Evolutionary conservation across 768 basidiomycete species (phyloP).

Genomic region (Rhodotorula graminis): DNA sequence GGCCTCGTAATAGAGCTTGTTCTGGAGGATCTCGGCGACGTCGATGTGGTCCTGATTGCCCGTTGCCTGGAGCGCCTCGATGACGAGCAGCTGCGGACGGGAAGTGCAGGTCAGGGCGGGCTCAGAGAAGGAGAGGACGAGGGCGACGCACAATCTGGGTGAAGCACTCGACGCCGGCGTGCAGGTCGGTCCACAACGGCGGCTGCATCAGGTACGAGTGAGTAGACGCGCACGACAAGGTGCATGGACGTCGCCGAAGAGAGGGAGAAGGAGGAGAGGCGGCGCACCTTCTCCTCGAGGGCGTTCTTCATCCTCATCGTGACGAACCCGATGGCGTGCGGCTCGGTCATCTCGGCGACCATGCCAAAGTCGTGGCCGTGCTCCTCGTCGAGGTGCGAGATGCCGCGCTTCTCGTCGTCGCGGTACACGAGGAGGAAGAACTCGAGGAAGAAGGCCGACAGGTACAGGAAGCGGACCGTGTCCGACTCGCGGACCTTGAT

Average conservation of each 20-base stretch:
- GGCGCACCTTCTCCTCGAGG: slow-evolving; percentile 78
- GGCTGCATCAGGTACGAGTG: slow-evolving; percentile 55
- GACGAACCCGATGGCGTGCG: slow-evolving; percentile 84
- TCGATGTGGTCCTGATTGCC: slow-evolving; percentile 59
- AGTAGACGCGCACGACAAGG: too few relatives aligned
- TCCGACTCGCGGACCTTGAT: slow-evolving; percentile 92
- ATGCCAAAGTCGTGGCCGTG: slow-evolving; percentile 47
- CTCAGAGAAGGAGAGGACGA: neutral
- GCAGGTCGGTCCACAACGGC: slow-evolving; percentile 86
- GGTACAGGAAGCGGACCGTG: slow-evolving; percentile 76
- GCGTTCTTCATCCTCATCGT: slow-evolving; percentile 80
- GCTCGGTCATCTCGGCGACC: slow-evolving; percentile 78
- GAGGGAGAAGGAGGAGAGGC: neutral
- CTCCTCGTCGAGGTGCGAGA: slow-evolving; percentile 39
- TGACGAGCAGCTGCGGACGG: slow-evolving; percentile 60
- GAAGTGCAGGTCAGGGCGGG: neutral
- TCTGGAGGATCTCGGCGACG: slow-evolving; percentile 72
- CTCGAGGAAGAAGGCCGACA: slow-evolving; percentile 86
- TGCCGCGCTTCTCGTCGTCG: slow-evolving; percentile 52
- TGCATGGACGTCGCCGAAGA: too few relatives aligned
- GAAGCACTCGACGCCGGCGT: slow-evolving; percentile 88
- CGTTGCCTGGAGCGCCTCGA: slow-evolving; percentile 71
- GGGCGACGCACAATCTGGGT: slow-evolving; percentile 63
- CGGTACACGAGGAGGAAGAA: slow-evolving; percentile 62
- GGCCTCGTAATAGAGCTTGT: slow-evolving; percentile 90